Percentiles rank a stretch among this genome's conserved stretches.
Evolutionary conservation across 2,329 filamentous ascomycete species (phyloP).

Genomic region (Geosmithia putterillii): DNA sequence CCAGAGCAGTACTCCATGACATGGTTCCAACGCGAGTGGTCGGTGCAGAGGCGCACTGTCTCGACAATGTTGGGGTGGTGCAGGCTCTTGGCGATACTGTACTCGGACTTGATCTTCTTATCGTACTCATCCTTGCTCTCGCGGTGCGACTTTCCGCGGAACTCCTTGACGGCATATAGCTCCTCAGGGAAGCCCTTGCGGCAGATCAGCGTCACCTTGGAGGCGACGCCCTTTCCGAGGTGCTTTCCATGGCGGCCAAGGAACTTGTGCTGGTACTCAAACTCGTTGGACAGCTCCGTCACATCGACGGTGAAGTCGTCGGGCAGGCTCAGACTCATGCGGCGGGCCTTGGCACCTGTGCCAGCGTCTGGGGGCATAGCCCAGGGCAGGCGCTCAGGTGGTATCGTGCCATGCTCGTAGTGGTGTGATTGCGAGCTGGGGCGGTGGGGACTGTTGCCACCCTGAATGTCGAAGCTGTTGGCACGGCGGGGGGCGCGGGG

Average conservation of each 20-base stretch:
- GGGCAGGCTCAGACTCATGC: conserved; percentile 60
- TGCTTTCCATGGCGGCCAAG: conserved; percentile 62
- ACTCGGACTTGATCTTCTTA: conserved; percentile 86
- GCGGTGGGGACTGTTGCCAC: conserved; percentile 11
- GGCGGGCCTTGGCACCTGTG: conserved; percentile 66
- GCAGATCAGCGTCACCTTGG: conserved; percentile 70
- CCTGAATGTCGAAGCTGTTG: conserved; percentile 35
- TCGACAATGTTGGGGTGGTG: conserved; percentile 82
- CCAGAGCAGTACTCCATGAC: conserved; percentile 87
- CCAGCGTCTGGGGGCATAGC: conserved; percentile 54
- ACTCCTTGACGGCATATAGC: conserved; percentile 79
- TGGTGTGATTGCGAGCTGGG: conserved; percentile 8
- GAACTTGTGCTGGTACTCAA: conserved; percentile 57
- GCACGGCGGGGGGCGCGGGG: conserved; percentile 21
- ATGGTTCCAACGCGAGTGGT: conserved; percentile 71
- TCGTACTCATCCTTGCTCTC: conserved; percentile 67
- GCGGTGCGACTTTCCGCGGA: conserved; percentile 56
- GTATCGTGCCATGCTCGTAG: conserved; percentile 12
- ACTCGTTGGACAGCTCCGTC: conserved; percentile 57
- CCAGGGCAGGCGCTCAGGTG: conserved; percentile 37
- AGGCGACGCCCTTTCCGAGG: conserved; percentile 72
- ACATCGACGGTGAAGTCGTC: conserved; percentile 64
- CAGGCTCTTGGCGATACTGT: conserved; percentile 72
- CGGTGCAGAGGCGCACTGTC: conserved; percentile 62
- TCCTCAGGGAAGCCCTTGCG: conserved; percentile 53